Conservation (phyloP, 140 eudicot genomes). For the Flaveria floridana region DNA sequence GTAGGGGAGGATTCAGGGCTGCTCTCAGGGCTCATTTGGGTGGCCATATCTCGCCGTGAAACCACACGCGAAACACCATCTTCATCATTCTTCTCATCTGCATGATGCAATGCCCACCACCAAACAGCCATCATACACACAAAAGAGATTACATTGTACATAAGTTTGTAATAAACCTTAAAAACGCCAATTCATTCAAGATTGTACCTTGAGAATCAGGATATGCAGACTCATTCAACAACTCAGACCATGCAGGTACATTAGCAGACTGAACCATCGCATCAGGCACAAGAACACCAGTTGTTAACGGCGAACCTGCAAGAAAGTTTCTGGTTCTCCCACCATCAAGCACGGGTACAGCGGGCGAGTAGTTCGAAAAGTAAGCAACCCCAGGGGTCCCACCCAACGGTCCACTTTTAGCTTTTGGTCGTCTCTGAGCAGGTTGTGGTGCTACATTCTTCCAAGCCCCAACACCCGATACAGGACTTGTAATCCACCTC, state of each 20-base stretch:
- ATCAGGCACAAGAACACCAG: conserved; percentile 70
- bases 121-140: conserved; percentile 20
- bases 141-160: neutral
- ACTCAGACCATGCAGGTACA: conserved; percentile 47
- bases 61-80: conserved; percentile 44
- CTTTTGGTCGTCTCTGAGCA: conserved; percentile 57
- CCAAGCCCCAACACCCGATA: conserved; percentile 49
- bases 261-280: conserved; percentile 33
- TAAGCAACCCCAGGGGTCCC: conserved; percentile 53
- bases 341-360: conserved; percentile 42
- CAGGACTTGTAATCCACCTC: conserved; percentile 93
- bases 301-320: conserved; percentile 59
- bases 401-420: conserved; percentile 88
- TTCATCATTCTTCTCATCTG: conserved; percentile 56
- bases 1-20: conserved; percentile 54
- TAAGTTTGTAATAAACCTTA: neutral
- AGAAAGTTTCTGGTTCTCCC: conserved; percentile 46
- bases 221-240: conserved; percentile 48
- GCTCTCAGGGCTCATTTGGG: conserved; percentile 76
- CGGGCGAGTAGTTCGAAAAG: conserved; percentile 54
- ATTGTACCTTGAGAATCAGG: conserved; percentile 62
- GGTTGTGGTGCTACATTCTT: conserved; percentile 40
- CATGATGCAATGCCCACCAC: conserved; percentile 12
- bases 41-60: conserved; percentile 81
- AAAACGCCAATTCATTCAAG: neutral